Evolutionary conservation across 495 filamentous ascomycete species (phyloP), one percentile per base, ranked within the genome.

Genomic region (Neurospora terricola): DNA sequence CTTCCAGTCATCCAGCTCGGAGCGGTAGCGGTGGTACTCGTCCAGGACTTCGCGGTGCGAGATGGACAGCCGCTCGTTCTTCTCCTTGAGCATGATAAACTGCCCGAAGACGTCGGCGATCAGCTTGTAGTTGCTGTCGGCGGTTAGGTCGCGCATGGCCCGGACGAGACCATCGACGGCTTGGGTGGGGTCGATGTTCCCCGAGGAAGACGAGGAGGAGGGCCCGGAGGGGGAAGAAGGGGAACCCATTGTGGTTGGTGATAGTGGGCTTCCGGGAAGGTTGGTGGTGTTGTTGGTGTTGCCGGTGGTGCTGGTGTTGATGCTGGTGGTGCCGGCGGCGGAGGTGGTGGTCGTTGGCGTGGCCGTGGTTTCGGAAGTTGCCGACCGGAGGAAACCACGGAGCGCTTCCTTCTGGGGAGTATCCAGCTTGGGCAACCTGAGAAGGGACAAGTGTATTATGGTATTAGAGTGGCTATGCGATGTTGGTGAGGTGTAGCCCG

Each of bases 81-180:
- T 78, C 73, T 82, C 79, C 75, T 82, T 82, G 75, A 82, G 78
- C 71, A 76, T 75, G 23, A 80, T 76, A 73, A 82, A 79, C 73
- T 82, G 78, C 74, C 77, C 79, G 73, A 82, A 82, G 70, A 81
- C 80, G 48, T 82, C 80, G 75, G 80, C 78, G 66, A 82, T 78
- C 18, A 81, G 72, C 77, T 81, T 82, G 78, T 82, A 82, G 75
- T 81, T 81, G 74, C 78, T 73, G 39, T 82, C 80, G 2, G 80
- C 76, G 2, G 80, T 80, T 23, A 81, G 73, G 73, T 79, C 79
- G 70, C 80, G 79, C 73, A 81, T 81, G 74, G 80, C 80, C 16
- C 79, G 78, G 18, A 82, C 79, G 38, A 82, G 76, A 38, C 79
- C 80, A 72, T 82, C 80, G 30, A 82, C 76, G 27, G 78, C 77